These are phyloP conservation scores for Carex sylvatica DNA, from an alignment of 202 grass and related monocot species.

Conservation along the genomic window DNA sequence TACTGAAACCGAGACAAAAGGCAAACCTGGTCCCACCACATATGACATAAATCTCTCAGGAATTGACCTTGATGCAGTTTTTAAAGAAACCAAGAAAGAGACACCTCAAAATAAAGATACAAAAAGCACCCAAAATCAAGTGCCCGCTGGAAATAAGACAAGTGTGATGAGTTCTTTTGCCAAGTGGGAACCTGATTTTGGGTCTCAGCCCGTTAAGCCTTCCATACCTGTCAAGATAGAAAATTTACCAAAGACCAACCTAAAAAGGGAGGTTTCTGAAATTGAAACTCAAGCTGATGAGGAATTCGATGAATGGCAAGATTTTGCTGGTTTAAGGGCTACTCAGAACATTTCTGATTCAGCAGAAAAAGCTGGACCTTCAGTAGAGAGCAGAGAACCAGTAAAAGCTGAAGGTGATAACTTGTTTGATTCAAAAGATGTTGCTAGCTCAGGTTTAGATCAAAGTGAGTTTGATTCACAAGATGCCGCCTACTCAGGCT, in stretches of 20 bases:
- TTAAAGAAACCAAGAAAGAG: conserved; percentile 50
- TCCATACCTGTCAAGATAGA: not conserved
- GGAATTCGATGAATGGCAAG: conserved; percentile 59
- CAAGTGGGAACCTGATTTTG: conserved; percentile 73
- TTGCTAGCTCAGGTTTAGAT: not conserved
- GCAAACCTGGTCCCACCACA: conserved; percentile 30
- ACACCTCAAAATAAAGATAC: conserved; percentile 20
- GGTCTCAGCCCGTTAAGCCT: conserved; percentile 38
- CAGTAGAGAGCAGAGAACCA: conserved; percentile 4
- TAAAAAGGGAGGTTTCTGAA: not conserved
- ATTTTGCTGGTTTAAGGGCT: conserved; percentile 40
- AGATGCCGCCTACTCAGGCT: not conserved
- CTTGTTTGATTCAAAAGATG: conserved; percentile 5
- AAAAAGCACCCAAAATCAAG: conserved; percentile 17
- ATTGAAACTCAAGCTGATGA: conserved; percentile 39
- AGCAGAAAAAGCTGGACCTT: not conserved
- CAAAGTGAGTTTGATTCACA: conserved; percentile 2
- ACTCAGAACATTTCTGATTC: conserved; percentile 3
- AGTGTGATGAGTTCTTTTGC: conserved; percentile 46
- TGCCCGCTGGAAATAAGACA: not conserved
- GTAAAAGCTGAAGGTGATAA: not conserved
- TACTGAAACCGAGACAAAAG: conserved; percentile 34
- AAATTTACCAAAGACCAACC: conserved; percentile 11
- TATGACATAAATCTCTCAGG: conserved; percentile 44
- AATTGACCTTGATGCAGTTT: conserved; percentile 59